Conservation (phyloP, 495 filamentous ascomycete genomes). For the Ascobolus immersus region DNA sequence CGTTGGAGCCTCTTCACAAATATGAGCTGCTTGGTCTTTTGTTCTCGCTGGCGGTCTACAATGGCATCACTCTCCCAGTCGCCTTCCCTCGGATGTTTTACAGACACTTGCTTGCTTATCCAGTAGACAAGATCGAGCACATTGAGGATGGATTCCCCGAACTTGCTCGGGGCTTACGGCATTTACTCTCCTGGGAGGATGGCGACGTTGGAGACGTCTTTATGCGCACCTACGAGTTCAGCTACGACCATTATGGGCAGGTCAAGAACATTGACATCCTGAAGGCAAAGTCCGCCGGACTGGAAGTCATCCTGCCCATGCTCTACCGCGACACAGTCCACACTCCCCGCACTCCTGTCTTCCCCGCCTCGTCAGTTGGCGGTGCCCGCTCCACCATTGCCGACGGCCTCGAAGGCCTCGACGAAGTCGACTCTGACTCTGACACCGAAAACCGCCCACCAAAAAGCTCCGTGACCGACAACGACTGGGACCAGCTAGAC, state of each 20-base stretch:
- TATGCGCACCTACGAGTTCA: constrained; percentile 59
- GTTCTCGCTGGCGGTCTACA: constrained; percentile 76
- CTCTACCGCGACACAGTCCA: constrained; percentile 1
- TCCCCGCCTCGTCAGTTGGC: too few species aligned
- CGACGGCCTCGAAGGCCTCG: neutral
- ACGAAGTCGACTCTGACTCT: neutral
- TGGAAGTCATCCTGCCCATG: constrained; percentile 21
- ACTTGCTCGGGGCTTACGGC: constrained; percentile 42
- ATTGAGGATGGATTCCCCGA: constrained; percentile 76
- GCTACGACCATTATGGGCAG: constrained; percentile 40
- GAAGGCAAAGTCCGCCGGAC: constrained; percentile 8
- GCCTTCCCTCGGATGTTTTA: constrained; percentile 72
- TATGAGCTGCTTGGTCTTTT: constrained; percentile 77
- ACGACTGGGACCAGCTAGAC: neutral
- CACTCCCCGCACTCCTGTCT: constrained; percentile 3
- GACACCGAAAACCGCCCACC: neutral
- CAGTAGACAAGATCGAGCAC: constrained; percentile 29
- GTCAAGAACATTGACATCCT: constrained; percentile 30
- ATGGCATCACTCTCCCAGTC: constrained; percentile 68
- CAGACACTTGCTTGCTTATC: constrained; percentile 40
- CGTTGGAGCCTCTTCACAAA: constrained; percentile 58
- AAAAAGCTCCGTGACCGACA: neutral
- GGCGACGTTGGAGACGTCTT: constrained; percentile 64
- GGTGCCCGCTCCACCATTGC: neutral
- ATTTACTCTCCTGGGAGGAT: constrained; percentile 48